Evolutionary conservation across 83 land plant species (phyloP).

Genomic region (Picea engelmannii): DNA sequence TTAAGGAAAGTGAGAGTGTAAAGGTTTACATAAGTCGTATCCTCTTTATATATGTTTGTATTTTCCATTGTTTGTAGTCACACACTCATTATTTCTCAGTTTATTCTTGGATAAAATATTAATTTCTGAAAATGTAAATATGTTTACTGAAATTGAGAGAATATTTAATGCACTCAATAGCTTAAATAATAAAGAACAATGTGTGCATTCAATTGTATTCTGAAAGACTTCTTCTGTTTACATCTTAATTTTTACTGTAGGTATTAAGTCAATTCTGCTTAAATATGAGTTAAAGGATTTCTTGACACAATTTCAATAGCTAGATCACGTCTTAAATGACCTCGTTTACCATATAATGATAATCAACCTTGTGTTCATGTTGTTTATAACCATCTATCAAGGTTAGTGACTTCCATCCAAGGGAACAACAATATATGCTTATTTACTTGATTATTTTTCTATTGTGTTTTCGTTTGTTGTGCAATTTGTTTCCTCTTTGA

Average conservation of each 20-base stretch:
- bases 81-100: not conserved
- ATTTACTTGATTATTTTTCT: too few species aligned
- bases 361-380: conserved; percentile 50
- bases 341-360: not conserved
- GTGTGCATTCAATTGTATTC: too few species aligned
- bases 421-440: too few species aligned
- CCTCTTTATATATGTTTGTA: not conserved
- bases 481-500: not conserved
- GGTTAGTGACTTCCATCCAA: too few species aligned
- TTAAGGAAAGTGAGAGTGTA: not conserved
- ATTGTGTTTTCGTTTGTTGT: not conserved
- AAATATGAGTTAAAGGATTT: not conserved
- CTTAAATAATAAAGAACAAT: too few species aligned
- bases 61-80: not conserved
- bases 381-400: too few species aligned
- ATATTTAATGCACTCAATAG: not conserved
- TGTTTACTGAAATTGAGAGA: not conserved
- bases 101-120: not conserved
- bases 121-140: not conserved
- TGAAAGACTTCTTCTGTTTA: too few species aligned
- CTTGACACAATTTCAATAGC: conserved; percentile 19
- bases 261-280: not conserved
- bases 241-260: not conserved
- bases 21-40: not conserved
- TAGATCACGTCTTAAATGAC: conserved; percentile 36